Base-by-base conservation (phyloP, 192 early-diverging fungal species). In the Phycomyces nitens region DNA sequence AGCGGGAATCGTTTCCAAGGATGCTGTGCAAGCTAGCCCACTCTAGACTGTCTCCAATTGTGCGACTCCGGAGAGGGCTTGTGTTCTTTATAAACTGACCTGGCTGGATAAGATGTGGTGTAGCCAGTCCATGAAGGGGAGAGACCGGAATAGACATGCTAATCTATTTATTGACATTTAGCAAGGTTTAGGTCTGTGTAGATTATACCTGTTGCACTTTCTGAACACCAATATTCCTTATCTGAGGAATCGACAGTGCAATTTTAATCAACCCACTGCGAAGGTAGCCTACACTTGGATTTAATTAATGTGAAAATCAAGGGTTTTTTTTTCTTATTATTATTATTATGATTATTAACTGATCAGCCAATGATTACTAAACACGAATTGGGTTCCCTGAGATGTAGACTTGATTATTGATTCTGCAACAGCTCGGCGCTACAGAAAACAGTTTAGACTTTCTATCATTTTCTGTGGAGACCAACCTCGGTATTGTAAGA, bases 401-500 rank as follows among this genome's bases (percentile, higher is more conserved):
- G 29, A 34, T 34, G 29, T 34, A 34, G 29, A 34, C 29, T 34
- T 34, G 2, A 34, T 34, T 34, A 34, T 34, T 34, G 29, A 34
- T 7, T 34, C 7, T 34, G 29, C 29, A 34, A 34, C 7, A 34
- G 29, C 29, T 34, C 29, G 29, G 7, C 29, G 58, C 11, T 15
- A 53, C 12, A 21, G 5, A 20, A 41, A 5, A 24, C 12, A 0
- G 10, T 21, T 58, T 18, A 58, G 22, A 5, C n/a, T 42, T 10
- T 40, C 22, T n/a, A 9, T n/a, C n/a, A n/a, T n/a, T n/a, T n/a
- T n/a, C n/a, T n/a, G n/a, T n/a, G 14, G 4, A 26, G 1, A 57
- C 38, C 53, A 58, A 72, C 71, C 53, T 80, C 79, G 16, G 20
- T 41, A 21, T n/a, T 53, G 56, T 77, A 80, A 0, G 75, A 66